phyloP scores from a whole-genome alignment of 2,329 filamentous ascomycete species.

The Exutisphaerella laricina region DNA sequence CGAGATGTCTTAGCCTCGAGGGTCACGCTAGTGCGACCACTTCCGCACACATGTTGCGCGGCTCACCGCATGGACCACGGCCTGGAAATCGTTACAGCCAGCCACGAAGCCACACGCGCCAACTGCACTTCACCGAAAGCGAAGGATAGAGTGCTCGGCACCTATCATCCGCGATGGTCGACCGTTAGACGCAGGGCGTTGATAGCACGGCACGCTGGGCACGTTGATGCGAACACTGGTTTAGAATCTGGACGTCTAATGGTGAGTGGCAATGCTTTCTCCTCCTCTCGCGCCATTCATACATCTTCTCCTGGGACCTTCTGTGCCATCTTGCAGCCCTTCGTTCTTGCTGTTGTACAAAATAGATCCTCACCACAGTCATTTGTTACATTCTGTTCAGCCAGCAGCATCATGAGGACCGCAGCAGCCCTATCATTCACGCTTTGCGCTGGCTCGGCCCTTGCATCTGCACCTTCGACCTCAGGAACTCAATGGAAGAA shows the following conservation, averaged over 20 bases:
- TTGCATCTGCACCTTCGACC: slow-evolving; percentile 14
- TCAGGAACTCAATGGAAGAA: slow-evolving; percentile 17
- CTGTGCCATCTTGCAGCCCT: neutral
- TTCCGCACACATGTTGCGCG: slow-evolving; percentile 1
- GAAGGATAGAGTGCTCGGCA: neutral
- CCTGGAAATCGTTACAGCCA: slow-evolving; percentile 4
- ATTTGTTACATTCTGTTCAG: neutral
- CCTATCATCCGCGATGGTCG: neutral
- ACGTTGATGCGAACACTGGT: neutral
- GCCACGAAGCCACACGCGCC: slow-evolving; percentile 3
- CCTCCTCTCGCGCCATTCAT: neutral
- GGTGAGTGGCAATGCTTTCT: neutral
- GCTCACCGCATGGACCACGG: neutral
- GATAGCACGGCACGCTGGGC: neutral
- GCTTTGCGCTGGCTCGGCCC: slow-evolving; percentile 10
- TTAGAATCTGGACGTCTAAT: neutral
- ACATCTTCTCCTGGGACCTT: neutral
- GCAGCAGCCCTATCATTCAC: slow-evolving; percentile 11
- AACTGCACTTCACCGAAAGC: neutral
- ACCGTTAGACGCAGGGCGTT: neutral
- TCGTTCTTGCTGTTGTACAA: neutral
- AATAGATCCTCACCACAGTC: neutral
- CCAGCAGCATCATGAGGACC: slow-evolving; percentile 14
- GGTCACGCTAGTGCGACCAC: slow-evolving; percentile 5
- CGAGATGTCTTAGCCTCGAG: too few species aligned